Conservation (phyloP, 2,329 filamentous ascomycete species). For the Periconia macrospinosa region DNA sequence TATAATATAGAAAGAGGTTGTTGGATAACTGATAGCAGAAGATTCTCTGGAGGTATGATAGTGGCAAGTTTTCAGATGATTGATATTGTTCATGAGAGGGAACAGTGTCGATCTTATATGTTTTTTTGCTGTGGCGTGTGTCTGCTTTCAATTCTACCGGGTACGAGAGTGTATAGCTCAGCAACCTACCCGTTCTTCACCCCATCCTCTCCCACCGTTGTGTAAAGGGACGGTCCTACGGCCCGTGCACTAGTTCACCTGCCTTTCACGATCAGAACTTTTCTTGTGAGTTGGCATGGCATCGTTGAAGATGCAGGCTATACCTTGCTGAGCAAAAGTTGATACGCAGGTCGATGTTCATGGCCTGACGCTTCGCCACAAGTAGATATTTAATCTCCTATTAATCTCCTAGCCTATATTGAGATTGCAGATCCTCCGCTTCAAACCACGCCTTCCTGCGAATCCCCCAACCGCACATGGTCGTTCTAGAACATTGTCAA, state of each 20-base stretch:
- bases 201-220: constrained; percentile 7
- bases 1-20: not conserved
- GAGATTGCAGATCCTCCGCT: constrained; percentile 20
- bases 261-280: constrained; percentile 13
- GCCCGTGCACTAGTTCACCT: constrained; percentile 12
- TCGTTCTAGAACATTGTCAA: constrained; percentile 30
- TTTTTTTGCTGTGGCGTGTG: constrained; percentile 6
- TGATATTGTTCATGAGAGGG: constrained; percentile 16
- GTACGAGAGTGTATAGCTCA: constrained; percentile 23
- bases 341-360: constrained; percentile 16
- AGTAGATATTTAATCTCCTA: constrained; percentile 15
- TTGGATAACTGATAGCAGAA: not conserved
- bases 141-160: constrained; percentile 13
- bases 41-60: not conserved
- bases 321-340: constrained; percentile 14
- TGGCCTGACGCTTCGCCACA: constrained; percentile 22
- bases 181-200: constrained; percentile 11
- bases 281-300: not conserved
- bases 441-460: constrained; percentile 1
- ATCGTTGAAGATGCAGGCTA: constrained; percentile 20
- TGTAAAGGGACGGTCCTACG: constrained; percentile 20
- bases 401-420: constrained; percentile 25
- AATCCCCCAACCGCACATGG: constrained; percentile 12
- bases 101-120: constrained; percentile 28
- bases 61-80: constrained; percentile 5